phyloP scores from a whole-genome alignment of 176 grass and related monocot species.

The Carex cristatella region DNA sequence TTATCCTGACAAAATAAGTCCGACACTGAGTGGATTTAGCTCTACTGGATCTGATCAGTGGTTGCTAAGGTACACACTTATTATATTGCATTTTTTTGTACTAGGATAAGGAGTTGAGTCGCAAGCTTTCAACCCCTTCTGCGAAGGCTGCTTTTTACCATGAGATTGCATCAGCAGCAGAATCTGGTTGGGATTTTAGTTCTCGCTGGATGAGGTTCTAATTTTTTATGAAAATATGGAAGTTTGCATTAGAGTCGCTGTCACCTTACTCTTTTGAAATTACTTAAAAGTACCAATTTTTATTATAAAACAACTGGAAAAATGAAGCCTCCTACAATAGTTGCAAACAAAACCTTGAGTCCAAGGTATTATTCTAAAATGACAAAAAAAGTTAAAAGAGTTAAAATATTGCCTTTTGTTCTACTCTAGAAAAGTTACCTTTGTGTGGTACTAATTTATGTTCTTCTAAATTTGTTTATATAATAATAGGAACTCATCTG shows the following conservation, averaged over 20 bases:
- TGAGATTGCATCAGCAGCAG: slow-evolving; percentile 79
- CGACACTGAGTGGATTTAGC: neutral
- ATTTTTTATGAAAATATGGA: neutral
- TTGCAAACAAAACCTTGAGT: neutral
- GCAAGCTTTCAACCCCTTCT: slow-evolving; percentile 40
- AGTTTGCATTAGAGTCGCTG: neutral
- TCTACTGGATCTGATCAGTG: neutral
- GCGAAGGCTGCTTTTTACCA: slow-evolving; percentile 60
- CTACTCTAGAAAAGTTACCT: neutral
- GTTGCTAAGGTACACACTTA: neutral
- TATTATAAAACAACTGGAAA: neutral
- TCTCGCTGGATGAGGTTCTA: slow-evolving; percentile 97
- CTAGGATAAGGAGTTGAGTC: slow-evolving; percentile 67
- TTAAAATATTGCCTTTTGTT: neutral
- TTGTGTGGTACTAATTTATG: neutral
- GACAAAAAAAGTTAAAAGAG: no score
- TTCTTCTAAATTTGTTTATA: slow-evolving; percentile 1
- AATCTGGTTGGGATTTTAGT: slow-evolving; percentile 99
- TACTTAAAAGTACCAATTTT: neutral
- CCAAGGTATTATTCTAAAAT: neutral
- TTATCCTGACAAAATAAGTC: neutral
- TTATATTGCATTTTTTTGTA: neutral
- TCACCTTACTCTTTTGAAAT: neutral
- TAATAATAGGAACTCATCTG: slow-evolving; percentile 49
- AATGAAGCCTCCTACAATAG: neutral